Percentiles rank a stretch among this genome's conserved stretches.
Conservation (phyloP, 257 asterid genomes). For the Forsythia viridissima region DNA sequence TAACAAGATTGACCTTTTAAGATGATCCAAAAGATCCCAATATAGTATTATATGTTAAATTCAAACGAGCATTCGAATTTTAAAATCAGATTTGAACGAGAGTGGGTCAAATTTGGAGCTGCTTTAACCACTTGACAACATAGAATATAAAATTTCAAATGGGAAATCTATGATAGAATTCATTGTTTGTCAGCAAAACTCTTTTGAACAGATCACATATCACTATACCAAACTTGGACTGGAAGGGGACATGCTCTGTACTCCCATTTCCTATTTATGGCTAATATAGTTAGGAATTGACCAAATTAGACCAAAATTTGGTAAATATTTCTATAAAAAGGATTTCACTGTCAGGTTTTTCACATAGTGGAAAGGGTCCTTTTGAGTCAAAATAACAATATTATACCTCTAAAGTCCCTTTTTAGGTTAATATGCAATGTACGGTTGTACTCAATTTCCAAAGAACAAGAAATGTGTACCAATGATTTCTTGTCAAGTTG, state of each 20-base stretch:
- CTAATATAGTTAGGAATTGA: background rate
- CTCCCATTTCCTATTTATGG: background rate
- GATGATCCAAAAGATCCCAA: no score
- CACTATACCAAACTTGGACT: background rate
- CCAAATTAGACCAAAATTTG: background rate
- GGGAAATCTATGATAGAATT: background rate
- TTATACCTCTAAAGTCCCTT: background rate
- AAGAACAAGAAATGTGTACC: background rate
- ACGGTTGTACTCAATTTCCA: background rate
- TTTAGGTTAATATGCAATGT: background rate
- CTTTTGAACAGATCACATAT: background rate
- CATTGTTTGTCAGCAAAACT: background rate
- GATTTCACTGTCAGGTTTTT: background rate
- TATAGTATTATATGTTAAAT: no score
- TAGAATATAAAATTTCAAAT: background rate
- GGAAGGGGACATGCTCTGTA: background rate
- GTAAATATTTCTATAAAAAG: background rate
- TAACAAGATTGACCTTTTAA: no score
- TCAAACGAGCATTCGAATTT: no score
- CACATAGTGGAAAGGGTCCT: background rate
- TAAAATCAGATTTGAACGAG: no score
- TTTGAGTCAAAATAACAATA: background rate
- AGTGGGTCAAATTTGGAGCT: no score
- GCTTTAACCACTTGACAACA: no score
- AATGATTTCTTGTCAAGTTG: background rate